These are phyloP conservation scores for Cunninghamia lanceolata DNA, from an alignment of 75 land plant genomes.

Conservation along the genomic window DNA sequence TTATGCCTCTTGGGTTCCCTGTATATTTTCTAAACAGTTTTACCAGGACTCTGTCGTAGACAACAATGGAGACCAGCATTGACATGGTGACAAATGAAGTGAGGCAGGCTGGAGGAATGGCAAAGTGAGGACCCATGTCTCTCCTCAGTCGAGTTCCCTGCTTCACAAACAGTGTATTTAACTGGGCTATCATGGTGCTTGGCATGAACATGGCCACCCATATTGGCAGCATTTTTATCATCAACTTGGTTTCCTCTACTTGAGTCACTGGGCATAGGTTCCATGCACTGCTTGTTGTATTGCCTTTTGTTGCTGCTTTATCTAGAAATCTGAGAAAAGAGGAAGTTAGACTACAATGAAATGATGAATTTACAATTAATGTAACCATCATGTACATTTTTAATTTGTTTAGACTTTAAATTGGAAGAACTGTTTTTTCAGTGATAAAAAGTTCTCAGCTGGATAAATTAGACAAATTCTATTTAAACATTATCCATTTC, in stretches of 20 bases:
- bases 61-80: constrained; percentile 37
- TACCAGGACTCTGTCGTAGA: constrained; percentile 58
- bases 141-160: constrained; percentile 57
- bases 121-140: constrained; percentile 29
- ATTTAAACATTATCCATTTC: too few species aligned
- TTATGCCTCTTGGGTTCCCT: constrained; percentile 52
- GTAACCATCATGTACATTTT: too few species aligned
- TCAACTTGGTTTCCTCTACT: constrained; percentile 71
- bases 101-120: constrained; percentile 58
- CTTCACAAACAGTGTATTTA: constrained; percentile 55
- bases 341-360: too few species aligned
- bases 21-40: constrained; percentile 31
- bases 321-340: constrained; percentile 44
- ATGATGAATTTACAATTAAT: too few species aligned
- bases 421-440: too few species aligned
- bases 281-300: constrained; percentile 27
- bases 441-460: too few species aligned
- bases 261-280: constrained; percentile 55
- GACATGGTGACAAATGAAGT: constrained; percentile 40
- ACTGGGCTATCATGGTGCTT: constrained; percentile 48
- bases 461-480: too few species aligned
- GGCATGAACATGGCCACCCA: constrained; percentile 45
- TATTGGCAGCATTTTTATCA: constrained; percentile 52
- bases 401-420: too few species aligned
- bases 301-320: constrained; percentile 54